Evolutionary conservation across 1,284 basidiomycete species (phyloP).

Genomic region (Leccinum solheimii): DNA sequence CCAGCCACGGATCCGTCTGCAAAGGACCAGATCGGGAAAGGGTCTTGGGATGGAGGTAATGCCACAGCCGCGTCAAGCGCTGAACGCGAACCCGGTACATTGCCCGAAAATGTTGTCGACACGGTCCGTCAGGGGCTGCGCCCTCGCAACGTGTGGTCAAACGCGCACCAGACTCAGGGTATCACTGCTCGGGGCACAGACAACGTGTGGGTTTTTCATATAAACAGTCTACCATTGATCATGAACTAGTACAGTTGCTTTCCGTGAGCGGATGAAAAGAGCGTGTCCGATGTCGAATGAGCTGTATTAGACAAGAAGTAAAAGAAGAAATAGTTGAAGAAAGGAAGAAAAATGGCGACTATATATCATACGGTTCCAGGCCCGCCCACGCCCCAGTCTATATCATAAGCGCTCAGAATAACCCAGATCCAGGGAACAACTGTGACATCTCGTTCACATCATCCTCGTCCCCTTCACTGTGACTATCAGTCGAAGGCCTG

Average conservation of each 20-base stretch:
- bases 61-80: no score
- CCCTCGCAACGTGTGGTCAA: no score
- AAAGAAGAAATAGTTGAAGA: background rate
- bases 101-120: no score
- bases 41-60: no score
- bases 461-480: conserved; percentile 41
- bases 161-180: no score
- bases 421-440: conserved; percentile 55
- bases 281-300: background rate
- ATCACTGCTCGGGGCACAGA: no score
- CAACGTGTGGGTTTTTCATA: no score
- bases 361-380: background rate
- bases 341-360: background rate
- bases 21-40: background rate
- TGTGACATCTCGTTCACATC: conserved; percentile 42
- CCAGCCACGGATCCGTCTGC: no score
- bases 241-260: background rate
- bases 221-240: no score
- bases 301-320: background rate
- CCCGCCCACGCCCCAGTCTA: background rate
- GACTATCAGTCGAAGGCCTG: background rate
- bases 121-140: no score
- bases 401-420: conserved; percentile 41
- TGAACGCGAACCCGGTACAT: no score
- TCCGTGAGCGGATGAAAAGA: background rate